phyloP scores from a whole-genome alignment of 1,139 yeast species.

The Pichia sp. region DNA sequence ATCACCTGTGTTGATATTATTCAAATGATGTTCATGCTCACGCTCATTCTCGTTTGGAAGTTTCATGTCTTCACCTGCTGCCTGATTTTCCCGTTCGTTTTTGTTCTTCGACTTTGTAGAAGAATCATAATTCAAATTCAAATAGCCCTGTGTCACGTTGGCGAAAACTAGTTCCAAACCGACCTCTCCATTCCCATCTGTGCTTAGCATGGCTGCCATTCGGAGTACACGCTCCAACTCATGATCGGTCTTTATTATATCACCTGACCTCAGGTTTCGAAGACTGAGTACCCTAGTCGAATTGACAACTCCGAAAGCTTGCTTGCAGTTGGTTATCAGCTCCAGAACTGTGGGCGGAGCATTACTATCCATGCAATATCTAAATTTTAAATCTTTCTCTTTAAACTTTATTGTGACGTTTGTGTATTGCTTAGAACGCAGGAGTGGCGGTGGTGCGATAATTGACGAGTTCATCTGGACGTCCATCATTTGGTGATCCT shows the following conservation, averaged over 20 bases:
- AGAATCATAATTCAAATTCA: slow-evolving; percentile 26
- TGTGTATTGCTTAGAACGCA: slow-evolving; percentile 17
- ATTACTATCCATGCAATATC: slow-evolving; percentile 52
- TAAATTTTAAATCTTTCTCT: slow-evolving; percentile 46
- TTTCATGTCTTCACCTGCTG: background rate
- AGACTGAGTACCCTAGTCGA: slow-evolving; percentile 33
- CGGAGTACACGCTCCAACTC: slow-evolving; percentile 29
- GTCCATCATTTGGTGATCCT: slow-evolving; percentile 1
- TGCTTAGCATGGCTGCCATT: slow-evolving; percentile 18
- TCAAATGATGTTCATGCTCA: background rate
- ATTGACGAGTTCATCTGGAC: background rate
- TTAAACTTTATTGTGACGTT: slow-evolving; percentile 44
- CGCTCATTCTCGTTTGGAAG: background rate
- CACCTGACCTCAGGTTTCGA: slow-evolving; percentile 22
- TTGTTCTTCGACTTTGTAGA: background rate
- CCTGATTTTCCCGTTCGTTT: background rate
- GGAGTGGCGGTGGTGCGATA: slow-evolving; percentile 16
- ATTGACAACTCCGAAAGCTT: slow-evolving; percentile 54
- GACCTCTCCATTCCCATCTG: slow-evolving; percentile 20
- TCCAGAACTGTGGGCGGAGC: slow-evolving; percentile 70
- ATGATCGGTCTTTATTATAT: slow-evolving; percentile 25
- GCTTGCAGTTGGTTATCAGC: slow-evolving; percentile 62
- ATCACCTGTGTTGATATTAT: slow-evolving; percentile 1
- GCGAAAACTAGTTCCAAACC: slow-evolving; percentile 26
- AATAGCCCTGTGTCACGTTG: slow-evolving; percentile 26